Conservation (phyloP, 2,329 filamentous ascomycete species). For the Trichoderma oligosporum region DNA sequence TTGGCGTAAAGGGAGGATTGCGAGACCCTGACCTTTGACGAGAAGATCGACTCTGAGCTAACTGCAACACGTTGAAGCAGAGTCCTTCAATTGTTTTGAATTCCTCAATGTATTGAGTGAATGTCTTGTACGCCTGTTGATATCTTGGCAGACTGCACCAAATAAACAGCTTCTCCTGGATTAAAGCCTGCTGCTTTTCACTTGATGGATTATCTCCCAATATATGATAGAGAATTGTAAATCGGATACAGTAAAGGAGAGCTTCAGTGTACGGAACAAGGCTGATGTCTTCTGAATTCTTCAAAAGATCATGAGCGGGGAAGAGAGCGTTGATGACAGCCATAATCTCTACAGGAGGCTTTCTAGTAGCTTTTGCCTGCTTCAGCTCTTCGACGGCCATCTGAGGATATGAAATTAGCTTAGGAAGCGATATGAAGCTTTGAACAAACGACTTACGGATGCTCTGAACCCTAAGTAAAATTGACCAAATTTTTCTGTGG, state of each 20-base stretch:
- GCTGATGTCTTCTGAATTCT: constrained; percentile 25
- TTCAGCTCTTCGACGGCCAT: constrained; percentile 9
- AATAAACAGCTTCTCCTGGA: constrained; percentile 32
- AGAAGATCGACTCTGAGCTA: constrained; percentile 18
- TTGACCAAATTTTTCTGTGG: constrained; percentile 29
- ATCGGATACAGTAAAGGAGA: constrained; percentile 36
- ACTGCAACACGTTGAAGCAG: constrained; percentile 28
- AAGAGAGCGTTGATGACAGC: constrained; percentile 37
- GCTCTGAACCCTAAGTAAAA: constrained; percentile 35
- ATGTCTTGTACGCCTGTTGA: constrained; percentile 27
- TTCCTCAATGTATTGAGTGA: constrained; percentile 34
- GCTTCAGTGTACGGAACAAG: constrained; percentile 31
- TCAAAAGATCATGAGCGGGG: constrained; percentile 27
- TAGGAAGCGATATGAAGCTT: not conserved
- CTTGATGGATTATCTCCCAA: constrained; percentile 27
- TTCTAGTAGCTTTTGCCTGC: constrained; percentile 10
- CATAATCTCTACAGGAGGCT: constrained; percentile 29
- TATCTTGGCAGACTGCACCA: constrained; percentile 35
- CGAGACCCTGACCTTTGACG: not conserved
- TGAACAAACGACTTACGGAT: constrained; percentile 26
- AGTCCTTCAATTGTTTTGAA: constrained; percentile 34
- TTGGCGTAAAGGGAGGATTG: not conserved
- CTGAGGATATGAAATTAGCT: not conserved
- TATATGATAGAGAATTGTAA: constrained; percentile 35
- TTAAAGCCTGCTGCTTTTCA: constrained; percentile 23